phyloP scores from a whole-genome alignment of 2,329 filamentous ascomycete genomes.

The Endoconidiophora laricicola region DNA sequence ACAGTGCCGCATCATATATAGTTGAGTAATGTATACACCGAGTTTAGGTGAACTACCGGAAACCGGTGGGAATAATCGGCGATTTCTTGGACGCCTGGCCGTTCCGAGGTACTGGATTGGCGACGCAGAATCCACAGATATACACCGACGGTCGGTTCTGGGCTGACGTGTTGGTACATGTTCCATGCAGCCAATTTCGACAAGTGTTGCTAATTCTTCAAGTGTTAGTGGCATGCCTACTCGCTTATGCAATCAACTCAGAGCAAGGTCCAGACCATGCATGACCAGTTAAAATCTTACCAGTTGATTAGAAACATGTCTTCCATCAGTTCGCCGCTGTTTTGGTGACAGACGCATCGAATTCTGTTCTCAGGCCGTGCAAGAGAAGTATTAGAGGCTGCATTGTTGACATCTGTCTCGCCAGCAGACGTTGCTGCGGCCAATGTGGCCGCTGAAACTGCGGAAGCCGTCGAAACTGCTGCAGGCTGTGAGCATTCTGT shows the following conservation, averaged over 20 bases:
- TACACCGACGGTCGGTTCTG: conserved; percentile 43
- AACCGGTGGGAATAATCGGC: too few species aligned
- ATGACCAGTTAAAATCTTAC: conserved; percentile 24
- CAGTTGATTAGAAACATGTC: conserved; percentile 46
- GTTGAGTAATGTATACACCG: too few species aligned
- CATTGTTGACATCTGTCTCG: not conserved
- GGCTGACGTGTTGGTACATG: conserved; percentile 42
- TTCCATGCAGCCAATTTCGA: conserved; percentile 48
- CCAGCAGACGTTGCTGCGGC: not conserved
- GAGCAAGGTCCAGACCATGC: too few species aligned
- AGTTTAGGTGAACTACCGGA: too few species aligned
- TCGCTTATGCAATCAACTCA: too few species aligned
- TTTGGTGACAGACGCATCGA: conserved; percentile 39
- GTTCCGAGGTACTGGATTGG: conserved; percentile 28
- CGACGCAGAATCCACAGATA: conserved; percentile 46
- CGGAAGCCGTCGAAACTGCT: not conserved
- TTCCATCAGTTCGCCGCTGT: conserved; percentile 24
- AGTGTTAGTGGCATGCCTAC: conserved; percentile 1
- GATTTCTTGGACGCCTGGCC: too few species aligned
- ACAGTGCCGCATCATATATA: too few species aligned
- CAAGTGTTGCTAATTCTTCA: conserved; percentile 37
- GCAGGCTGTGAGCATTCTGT: too few species aligned
- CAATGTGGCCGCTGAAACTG: too few species aligned
- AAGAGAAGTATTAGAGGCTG: not conserved
- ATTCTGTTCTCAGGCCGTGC: conserved; percentile 22